phyloP scores from a whole-genome alignment of 2,329 filamentous ascomycete species.

The Phaeosphaeria sp. region DNA sequence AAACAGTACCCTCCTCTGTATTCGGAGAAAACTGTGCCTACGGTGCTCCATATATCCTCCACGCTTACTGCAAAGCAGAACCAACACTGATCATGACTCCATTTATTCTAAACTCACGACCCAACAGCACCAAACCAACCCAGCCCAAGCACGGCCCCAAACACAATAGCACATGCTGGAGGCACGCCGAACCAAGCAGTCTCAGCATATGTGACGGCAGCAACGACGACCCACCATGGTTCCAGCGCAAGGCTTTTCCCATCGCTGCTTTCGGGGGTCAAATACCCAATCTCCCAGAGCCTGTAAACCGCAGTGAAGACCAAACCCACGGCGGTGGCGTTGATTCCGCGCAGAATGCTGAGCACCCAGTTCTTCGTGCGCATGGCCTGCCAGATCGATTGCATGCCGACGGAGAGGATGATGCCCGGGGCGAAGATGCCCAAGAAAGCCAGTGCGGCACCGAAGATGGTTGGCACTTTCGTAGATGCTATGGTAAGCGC shows the following conservation, averaged over 20 bases:
- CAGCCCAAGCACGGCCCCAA: constrained; percentile 49
- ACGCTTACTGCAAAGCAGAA: too few relatives aligned
- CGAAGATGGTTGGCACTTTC: constrained; percentile 35
- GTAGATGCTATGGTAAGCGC: constrained; percentile 45
- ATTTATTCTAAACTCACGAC: constrained; percentile 17
- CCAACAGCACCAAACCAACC: constrained; percentile 50
- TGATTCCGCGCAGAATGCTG: constrained; percentile 48
- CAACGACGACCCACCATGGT: constrained; percentile 56
- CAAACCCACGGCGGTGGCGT: constrained; percentile 52
- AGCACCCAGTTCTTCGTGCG: constrained; percentile 44
- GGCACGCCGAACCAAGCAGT: constrained; percentile 50
- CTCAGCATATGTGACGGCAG: constrained; percentile 50
- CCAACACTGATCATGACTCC: too few relatives aligned
- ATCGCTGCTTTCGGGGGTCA: constrained; percentile 44
- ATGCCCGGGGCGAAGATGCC: constrained; percentile 53
- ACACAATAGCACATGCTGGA: constrained; percentile 49
- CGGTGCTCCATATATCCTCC: too few relatives aligned
- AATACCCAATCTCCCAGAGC: constrained; percentile 54
- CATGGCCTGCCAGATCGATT: constrained; percentile 49
- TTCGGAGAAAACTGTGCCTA: too few relatives aligned
- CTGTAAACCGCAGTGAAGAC: constrained; percentile 55
- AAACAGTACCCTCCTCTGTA: too few relatives aligned
- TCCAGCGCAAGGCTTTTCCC: constrained; percentile 49
- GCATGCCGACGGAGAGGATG: constrained; percentile 44
- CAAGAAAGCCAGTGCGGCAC: constrained; percentile 48